phyloP scores from a whole-genome alignment of 495 filamentous ascomycete genomes.

The Aspergillus ostianus region DNA sequence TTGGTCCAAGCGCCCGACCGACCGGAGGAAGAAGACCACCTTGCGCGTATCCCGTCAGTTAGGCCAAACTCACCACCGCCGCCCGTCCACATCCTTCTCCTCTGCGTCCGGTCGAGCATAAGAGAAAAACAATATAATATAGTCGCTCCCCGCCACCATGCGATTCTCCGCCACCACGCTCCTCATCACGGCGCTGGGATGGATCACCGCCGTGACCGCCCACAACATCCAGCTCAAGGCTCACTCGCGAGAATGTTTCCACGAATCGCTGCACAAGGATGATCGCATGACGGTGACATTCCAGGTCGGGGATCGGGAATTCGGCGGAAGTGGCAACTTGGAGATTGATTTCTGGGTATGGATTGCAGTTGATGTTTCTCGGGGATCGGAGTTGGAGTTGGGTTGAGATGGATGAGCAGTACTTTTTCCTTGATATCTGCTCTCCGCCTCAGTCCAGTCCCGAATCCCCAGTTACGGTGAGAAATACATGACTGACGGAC shows the following conservation, averaged over 20 bases:
- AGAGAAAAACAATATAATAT: neutral
- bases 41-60: constrained; percentile 31
- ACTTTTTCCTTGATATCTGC: neutral
- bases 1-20: constrained; percentile 42
- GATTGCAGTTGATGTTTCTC: neutral
- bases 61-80: constrained; percentile 15
- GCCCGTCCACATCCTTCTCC: constrained; percentile 12
- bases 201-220: constrained; percentile 62
- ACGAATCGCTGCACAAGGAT: constrained; percentile 87
- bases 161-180: constrained; percentile 53
- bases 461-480: no score
- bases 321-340: constrained; percentile 89
- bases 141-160: constrained; percentile 39
- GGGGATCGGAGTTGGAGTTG: neutral
- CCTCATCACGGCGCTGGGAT: constrained; percentile 61
- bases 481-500: neutral
- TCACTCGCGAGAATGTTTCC: constrained; percentile 94
- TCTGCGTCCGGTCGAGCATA: constrained; percentile 13
- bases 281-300: constrained; percentile 99
- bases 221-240: constrained; percentile 95
- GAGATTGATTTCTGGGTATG: constrained; percentile 98
- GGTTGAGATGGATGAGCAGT: neutral
- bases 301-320: constrained; percentile 96
- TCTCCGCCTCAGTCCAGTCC: neutral
- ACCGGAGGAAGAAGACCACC: constrained; percentile 29